These are phyloP conservation scores for Naganishia kalamii DNA, from an alignment of 768 basidiomycete genomes.

Conservation along the genomic window DNA sequence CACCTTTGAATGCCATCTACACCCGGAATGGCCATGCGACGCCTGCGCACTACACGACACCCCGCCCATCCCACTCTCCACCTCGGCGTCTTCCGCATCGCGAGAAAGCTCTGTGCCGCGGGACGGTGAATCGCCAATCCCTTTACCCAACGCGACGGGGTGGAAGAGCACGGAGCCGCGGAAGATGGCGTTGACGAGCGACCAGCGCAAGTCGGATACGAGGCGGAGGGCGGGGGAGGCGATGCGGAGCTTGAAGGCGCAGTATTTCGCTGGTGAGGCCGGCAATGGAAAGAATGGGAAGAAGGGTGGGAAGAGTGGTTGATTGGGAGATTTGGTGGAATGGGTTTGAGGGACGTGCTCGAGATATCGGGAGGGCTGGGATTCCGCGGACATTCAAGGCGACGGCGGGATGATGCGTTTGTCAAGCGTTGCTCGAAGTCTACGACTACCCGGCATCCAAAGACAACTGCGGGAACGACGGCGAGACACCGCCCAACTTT, in stretches of 20 bases:
- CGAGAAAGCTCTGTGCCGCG: background rate
- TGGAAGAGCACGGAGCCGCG: constrained; percentile 15
- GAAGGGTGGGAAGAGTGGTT: too few relatives aligned
- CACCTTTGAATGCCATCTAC: constrained; percentile 37
- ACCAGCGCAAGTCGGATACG: constrained; percentile 11
- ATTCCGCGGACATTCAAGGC: too few relatives aligned
- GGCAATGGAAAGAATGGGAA: background rate
- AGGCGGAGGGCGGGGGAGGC: constrained; percentile 11
- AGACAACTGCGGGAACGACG: too few relatives aligned
- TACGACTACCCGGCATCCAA: too few relatives aligned
- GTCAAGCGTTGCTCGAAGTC: too few relatives aligned
- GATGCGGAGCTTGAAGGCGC: constrained; percentile 20
- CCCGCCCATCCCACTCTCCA: background rate
- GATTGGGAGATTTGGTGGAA: too few relatives aligned
- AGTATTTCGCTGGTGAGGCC: constrained; percentile 16
- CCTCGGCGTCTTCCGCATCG: background rate
- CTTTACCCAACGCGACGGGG: background rate
- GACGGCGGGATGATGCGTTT: too few relatives aligned
- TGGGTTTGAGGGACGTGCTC: too few relatives aligned
- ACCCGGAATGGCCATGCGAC: constrained; percentile 41
- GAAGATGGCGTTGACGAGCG: constrained; percentile 10
- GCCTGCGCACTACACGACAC: constrained; percentile 23
- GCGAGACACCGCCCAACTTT: too few relatives aligned
- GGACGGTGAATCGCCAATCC: background rate
- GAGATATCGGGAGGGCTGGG: too few relatives aligned